Evolutionary conservation across 1,284 basidiomycete species (phyloP).

Genomic region (Cystobasidium slooffiae): DNA sequence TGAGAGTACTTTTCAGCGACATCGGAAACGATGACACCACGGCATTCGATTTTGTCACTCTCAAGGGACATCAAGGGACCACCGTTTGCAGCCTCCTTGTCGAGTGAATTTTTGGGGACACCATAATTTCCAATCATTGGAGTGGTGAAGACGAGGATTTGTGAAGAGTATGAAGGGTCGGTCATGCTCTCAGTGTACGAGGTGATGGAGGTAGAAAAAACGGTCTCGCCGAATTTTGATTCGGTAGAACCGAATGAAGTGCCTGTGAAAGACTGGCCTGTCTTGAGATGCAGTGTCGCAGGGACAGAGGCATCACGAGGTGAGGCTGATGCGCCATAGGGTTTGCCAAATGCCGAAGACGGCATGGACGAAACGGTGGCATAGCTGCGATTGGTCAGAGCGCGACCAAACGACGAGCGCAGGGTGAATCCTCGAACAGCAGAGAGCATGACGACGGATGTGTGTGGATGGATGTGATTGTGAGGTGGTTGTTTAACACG

Average conservation of each 20-base stretch:
- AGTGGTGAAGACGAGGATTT: constrained; percentile 97
- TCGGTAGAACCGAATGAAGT: constrained; percentile 85
- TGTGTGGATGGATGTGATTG: not conserved
- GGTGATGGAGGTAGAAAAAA: constrained; percentile 98
- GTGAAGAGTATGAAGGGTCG: constrained; percentile 96
- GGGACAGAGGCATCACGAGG: constrained; percentile 59
- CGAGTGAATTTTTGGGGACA: constrained; percentile 73
- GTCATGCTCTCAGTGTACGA: constrained; percentile 99
- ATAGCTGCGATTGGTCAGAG: constrained; percentile 39
- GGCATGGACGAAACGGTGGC: constrained; percentile 36
- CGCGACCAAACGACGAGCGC: constrained; percentile 5
- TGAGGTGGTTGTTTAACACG: constrained; percentile 2
- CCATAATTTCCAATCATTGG: constrained; percentile 99
- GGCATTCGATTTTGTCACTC: constrained; percentile 84
- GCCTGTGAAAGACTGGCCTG: constrained; percentile 88
- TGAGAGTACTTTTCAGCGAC: constrained; percentile 94
- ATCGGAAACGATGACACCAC: constrained; percentile 91
- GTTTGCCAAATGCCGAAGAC: constrained; percentile 18
- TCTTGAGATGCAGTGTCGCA: constrained; percentile 88
- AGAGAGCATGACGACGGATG: not conserved
- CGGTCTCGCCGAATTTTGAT: constrained; percentile 93
- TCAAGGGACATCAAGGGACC: constrained; percentile 79
- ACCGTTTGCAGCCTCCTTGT: constrained; percentile 59
- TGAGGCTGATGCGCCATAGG: constrained; percentile 9
- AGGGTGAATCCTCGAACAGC: constrained; percentile 17